Conservation (phyloP, 1,139 yeast genomes). For the Candida smagusa region DNA sequence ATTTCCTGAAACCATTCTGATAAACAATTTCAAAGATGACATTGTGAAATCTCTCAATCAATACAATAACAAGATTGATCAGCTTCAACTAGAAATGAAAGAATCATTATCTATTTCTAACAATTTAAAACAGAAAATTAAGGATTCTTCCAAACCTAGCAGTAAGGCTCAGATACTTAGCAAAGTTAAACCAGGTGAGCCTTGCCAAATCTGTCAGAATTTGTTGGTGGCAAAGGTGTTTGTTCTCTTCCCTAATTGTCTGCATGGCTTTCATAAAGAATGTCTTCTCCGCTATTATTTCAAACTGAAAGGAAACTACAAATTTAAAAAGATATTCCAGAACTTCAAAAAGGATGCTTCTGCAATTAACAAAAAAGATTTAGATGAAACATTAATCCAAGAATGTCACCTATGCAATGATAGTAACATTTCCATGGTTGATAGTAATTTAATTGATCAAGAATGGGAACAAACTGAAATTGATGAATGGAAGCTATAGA, state of each 20-base stretch:
- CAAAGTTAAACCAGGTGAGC: constrained; percentile 77
- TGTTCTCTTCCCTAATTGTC: constrained; percentile 78
- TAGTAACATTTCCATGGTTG: constrained; percentile 65
- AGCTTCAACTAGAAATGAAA: constrained; percentile 72
- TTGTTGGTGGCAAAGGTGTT: constrained; percentile 73
- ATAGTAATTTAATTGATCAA: constrained; percentile 39
- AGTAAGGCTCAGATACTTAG: constrained; percentile 31
- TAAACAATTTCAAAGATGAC: constrained; percentile 82
- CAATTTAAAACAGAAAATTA: constrained; percentile 58
- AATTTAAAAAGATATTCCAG: constrained; percentile 52
- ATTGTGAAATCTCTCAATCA: constrained; percentile 73
- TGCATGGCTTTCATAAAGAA: constrained; percentile 86
- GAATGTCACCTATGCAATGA: constrained; percentile 85
- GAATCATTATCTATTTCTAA: constrained; percentile 65
- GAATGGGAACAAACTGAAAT: constrained; percentile 18
- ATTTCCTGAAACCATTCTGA: constrained; percentile 78
- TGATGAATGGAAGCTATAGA: constrained; percentile 24
- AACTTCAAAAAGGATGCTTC: constrained; percentile 16
- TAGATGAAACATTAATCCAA: constrained; percentile 59
- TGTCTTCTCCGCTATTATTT: constrained; percentile 66
- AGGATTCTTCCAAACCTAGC: constrained; percentile 44
- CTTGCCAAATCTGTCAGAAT: constrained; percentile 69
- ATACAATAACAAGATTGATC: constrained; percentile 62
- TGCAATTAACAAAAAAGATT: constrained; percentile 28
- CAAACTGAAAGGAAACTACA: constrained; percentile 61